Percentiles rank a stretch among this genome's conserved stretches.
phyloP scores from a whole-genome alignment of 2,329 filamentous ascomycete genomes.

The Neopestalotiopsis sp. region DNA sequence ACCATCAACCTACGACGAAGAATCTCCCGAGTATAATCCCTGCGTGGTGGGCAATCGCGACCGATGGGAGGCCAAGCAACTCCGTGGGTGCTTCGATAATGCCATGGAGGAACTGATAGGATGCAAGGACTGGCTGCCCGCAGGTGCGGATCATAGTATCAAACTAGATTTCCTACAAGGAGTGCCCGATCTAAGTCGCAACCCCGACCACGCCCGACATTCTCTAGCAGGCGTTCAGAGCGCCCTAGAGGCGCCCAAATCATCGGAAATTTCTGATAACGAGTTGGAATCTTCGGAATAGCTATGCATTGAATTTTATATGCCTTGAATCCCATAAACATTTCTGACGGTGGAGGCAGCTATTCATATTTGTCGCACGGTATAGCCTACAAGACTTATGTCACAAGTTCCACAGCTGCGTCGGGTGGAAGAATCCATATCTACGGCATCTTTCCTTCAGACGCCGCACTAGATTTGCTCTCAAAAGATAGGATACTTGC shows the following conservation, averaged over 20 bases:
- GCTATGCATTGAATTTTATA: no score
- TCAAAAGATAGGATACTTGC: background rate
- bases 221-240: no score
- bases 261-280: no score
- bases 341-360: no score
- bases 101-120: background rate
- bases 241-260: no score
- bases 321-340: no score
- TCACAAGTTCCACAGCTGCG: background rate
- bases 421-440: background rate
- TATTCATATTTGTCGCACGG: background rate
- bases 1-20: slow-evolving; percentile 13
- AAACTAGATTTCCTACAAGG: background rate
- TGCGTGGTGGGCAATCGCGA: slow-evolving; percentile 1
- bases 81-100: slow-evolving; percentile 5
- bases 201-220: no score
- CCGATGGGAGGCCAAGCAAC: slow-evolving; percentile 12
- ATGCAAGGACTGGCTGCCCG: background rate
- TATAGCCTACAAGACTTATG: background rate
- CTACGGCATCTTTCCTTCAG: background rate
- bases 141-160: background rate
- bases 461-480: background rate
- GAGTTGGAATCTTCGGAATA: no score
- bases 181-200: no score
- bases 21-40: slow-evolving; percentile 1